These are phyloP conservation scores for Meyerozyma smithsonii DNA, from an alignment of 1,139 yeast genomes.

Conservation along the genomic window DNA sequence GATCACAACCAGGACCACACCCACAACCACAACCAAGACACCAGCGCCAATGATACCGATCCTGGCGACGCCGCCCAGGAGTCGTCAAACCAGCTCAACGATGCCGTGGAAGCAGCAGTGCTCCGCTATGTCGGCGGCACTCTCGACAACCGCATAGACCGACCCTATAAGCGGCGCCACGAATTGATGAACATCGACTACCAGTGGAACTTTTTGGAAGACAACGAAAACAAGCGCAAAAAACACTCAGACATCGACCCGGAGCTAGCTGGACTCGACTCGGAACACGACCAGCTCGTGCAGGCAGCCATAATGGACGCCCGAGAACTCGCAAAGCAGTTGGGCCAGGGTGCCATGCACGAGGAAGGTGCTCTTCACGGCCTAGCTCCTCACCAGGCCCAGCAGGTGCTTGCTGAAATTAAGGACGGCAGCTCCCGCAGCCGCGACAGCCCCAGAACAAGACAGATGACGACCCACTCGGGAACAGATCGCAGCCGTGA, in stretches of 20 bases:
- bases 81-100: conserved; percentile 31
- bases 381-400: conserved; percentile 15
- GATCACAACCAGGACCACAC: conserved; percentile 4
- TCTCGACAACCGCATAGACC: conserved; percentile 23
- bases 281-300: conserved; percentile 57
- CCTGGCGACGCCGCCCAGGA: not conserved
- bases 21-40: not conserved
- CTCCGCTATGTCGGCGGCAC: conserved; percentile 66
- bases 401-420: conserved; percentile 13
- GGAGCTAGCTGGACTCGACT: conserved; percentile 41
- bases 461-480: conserved; percentile 4
- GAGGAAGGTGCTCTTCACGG: conserved; percentile 10
- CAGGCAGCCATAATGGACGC: conserved; percentile 68
- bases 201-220: conserved; percentile 25
- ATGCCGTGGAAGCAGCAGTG: conserved; percentile 71
- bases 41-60: not conserved
- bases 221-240: conserved; percentile 14
- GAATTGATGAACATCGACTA: conserved; percentile 29
- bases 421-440: conserved; percentile 7
- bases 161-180: conserved; percentile 14
- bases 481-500: conserved; percentile 1
- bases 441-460: conserved; percentile 1
- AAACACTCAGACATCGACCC: conserved; percentile 48
- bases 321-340: conserved; percentile 53
- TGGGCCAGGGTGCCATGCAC: conserved; percentile 18